Percentiles rank a stretch among this genome's conserved stretches.
Conservation (phyloP, 352 stramenopile species). For the Blastocystis sp. region DNA sequence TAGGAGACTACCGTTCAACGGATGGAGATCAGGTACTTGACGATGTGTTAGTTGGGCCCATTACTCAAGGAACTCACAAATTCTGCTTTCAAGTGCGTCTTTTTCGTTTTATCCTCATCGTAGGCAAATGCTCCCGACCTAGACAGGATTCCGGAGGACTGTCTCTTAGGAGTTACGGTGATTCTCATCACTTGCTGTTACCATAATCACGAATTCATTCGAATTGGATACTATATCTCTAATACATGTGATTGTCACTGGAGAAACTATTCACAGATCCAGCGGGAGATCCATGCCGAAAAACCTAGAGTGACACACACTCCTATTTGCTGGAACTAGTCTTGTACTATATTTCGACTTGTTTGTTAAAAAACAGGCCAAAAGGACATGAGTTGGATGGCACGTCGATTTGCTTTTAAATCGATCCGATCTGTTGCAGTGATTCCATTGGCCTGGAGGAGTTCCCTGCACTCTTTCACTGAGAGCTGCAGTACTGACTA, state of each 20-base stretch:
- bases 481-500: neutral
- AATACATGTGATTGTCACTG: conserved; percentile 78
- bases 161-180: conserved; percentile 96
- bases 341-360: conserved; percentile 62
- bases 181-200: conserved; percentile 95
- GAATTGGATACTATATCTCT: conserved; percentile 96
- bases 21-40: conserved; percentile 91
- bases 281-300: conserved; percentile 88
- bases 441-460: neutral
- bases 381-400: neutral
- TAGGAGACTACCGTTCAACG: conserved; percentile 88
- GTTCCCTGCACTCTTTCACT: neutral
- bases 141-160: conserved; percentile 81
- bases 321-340: conserved; percentile 85
- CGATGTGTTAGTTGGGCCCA: conserved; percentile 92
- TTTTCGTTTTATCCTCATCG: neutral
- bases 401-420: neutral
- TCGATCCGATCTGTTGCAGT: neutral
- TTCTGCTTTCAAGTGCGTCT: conserved; percentile 82
- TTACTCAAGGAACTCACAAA: conserved; percentile 93
- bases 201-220: conserved; percentile 89
- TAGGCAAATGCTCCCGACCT: conserved; percentile 85
- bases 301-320: conserved; percentile 88
- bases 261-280: neutral
- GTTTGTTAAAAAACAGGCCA: neutral